Conservation (phyloP, 1,284 basidiomycete species). For the Fomitopsis palustris region DNA sequence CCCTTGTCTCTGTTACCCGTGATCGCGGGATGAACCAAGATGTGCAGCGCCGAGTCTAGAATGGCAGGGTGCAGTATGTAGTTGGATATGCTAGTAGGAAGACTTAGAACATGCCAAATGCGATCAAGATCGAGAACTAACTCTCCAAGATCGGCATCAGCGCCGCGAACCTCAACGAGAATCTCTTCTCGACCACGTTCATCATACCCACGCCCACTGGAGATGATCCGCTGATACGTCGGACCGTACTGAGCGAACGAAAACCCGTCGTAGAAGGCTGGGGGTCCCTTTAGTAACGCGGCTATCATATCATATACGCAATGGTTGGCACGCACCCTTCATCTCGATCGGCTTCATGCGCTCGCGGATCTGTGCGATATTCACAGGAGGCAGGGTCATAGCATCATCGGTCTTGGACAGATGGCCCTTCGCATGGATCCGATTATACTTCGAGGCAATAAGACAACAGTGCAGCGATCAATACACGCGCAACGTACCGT, state of each 20-base stretch:
- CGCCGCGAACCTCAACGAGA: conserved; percentile 9
- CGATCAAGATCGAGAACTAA: not conserved
- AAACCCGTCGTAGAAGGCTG: conserved; percentile 12
- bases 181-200: conserved; percentile 7
- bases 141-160: conserved; percentile 4
- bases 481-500: not conserved
- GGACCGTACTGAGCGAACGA: conserved; percentile 13
- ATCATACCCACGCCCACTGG: conserved; percentile 2
- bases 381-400: not conserved
- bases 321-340: not conserved
- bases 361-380: conserved; percentile 1
- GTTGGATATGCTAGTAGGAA: not conserved
- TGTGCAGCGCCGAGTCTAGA: conserved; percentile 33
- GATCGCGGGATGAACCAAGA: conserved; percentile 24
- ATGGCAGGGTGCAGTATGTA: conserved; percentile 36
- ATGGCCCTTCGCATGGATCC: conserved; percentile 6
- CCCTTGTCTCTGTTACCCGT: conserved; percentile 22
- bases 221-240: conserved; percentile 7
- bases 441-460: conserved; percentile 1
- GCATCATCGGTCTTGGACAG: not conserved
- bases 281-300: not conserved
- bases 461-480: not conserved
- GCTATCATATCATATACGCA: too few species aligned
- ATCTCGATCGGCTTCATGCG: conserved; percentile 5
- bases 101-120: not conserved